Percentiles rank a stretch among this genome's conserved stretches.
These are phyloP conservation scores for Pyrenophora teres DNA, from an alignment of 2,329 filamentous ascomycete species.

Conservation along the genomic window DNA sequence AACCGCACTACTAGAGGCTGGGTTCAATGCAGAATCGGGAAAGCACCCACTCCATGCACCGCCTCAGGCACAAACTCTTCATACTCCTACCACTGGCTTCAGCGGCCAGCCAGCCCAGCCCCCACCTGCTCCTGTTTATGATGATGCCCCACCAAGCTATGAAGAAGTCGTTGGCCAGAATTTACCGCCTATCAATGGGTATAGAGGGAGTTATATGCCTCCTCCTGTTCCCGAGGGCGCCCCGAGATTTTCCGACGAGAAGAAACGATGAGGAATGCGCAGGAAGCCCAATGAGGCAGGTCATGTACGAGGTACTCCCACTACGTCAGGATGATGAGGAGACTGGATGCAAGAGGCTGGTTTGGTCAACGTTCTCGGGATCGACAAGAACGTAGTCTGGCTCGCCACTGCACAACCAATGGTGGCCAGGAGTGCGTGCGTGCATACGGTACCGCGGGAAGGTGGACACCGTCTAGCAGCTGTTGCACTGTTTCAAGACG, in stretches of 20 bases:
- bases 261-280: slow-evolving; percentile 32
- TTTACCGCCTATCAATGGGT: slow-evolving; percentile 72
- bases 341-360: not conserved
- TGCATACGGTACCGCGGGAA: not conserved
- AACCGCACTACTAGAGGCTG: slow-evolving; percentile 71
- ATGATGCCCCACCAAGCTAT: slow-evolving; percentile 91
- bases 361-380: slow-evolving; percentile 1
- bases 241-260: slow-evolving; percentile 45
- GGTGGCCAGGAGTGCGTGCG: not conserved
- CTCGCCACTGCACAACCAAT: not conserved
- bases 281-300: not conserved
- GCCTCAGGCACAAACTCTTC: slow-evolving; percentile 21
- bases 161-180: slow-evolving; percentile 87
- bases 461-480: not conserved
- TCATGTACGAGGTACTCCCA: not conserved
- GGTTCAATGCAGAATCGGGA: slow-evolving; percentile 45
- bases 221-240: slow-evolving; percentile 47
- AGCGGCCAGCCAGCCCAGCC: slow-evolving; percentile 26
- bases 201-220: slow-evolving; percentile 67
- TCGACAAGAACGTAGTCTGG: slow-evolving; percentile 7
- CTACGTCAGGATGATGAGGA: not conserved
- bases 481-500: slow-evolving; percentile 9
- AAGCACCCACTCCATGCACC: slow-evolving; percentile 22
- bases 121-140: slow-evolving; percentile 53
- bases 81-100: slow-evolving; percentile 32